These are phyloP conservation scores for Sarocladiaceae sp. DNA, from an alignment of 2,329 filamentous ascomycete genomes.

Conservation along the genomic window DNA sequence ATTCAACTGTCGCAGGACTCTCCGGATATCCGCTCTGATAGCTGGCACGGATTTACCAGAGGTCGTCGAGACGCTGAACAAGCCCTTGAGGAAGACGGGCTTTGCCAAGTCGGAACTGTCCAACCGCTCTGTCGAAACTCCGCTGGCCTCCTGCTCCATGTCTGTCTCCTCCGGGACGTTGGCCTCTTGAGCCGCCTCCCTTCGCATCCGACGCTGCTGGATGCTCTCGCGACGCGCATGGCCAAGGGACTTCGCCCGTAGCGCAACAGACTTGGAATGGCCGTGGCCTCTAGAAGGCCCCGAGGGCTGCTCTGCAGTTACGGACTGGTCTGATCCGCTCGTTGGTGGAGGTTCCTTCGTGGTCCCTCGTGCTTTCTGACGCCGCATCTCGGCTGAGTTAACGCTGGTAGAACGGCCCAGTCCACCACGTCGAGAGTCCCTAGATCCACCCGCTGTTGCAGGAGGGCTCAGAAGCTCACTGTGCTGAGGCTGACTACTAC, in stretches of 20 bases:
- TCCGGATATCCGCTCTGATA: slow-evolving; percentile 84
- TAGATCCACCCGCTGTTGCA: slow-evolving; percentile 48
- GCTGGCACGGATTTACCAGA: slow-evolving; percentile 82
- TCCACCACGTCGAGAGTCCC: slow-evolving; percentile 51
- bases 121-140: slow-evolving; percentile 53
- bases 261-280: slow-evolving; percentile 54
- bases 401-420: slow-evolving; percentile 86
- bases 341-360: slow-evolving; percentile 63
- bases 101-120: slow-evolving; percentile 76
- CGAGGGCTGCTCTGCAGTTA: slow-evolving; percentile 44
- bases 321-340: slow-evolving; percentile 74
- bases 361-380: slow-evolving; percentile 45
- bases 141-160: slow-evolving; percentile 61
- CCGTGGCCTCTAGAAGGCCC: slow-evolving; percentile 42
- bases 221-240: slow-evolving; percentile 89
- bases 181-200: slow-evolving; percentile 65
- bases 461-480: slow-evolving; percentile 74
- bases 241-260: slow-evolving; percentile 79
- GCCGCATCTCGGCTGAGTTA: slow-evolving; percentile 75
- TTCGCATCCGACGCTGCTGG: slow-evolving; percentile 70
- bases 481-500: slow-evolving; percentile 64
- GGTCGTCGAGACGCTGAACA: slow-evolving; percentile 96
- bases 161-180: slow-evolving; percentile 91
- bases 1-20: slow-evolving; percentile 78
- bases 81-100: slow-evolving; percentile 89